Evolutionary conservation across 164 flowering plant species (phyloP).

Genomic region (Berberis thunbergii): DNA sequence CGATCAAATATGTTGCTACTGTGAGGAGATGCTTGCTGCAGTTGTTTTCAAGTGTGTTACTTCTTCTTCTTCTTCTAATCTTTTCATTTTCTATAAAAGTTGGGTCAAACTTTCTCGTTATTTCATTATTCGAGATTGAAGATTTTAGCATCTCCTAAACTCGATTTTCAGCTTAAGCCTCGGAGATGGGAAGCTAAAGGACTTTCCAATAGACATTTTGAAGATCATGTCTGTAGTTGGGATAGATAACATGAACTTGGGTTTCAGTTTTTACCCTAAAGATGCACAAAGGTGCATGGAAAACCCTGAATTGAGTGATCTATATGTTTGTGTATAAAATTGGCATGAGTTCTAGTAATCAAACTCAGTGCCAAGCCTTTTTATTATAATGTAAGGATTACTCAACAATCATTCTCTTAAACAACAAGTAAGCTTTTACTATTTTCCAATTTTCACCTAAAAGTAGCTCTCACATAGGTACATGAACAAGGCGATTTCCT

Average conservation of each 20-base stretch:
- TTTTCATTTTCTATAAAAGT: too few relatives aligned
- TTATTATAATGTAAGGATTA: background rate
- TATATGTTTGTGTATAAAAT: too few relatives aligned
- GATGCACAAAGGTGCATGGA: conserved; percentile 10
- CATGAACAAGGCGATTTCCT: conserved; percentile 36
- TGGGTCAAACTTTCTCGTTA: too few relatives aligned
- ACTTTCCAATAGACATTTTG: conserved; percentile 38
- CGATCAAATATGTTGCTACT: too few relatives aligned
- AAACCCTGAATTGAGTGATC: too few relatives aligned
- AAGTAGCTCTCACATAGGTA: conserved; percentile 19
- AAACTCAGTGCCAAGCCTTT: background rate
- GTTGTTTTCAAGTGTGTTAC: too few relatives aligned
- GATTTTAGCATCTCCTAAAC: too few relatives aligned
- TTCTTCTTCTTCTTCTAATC: too few relatives aligned
- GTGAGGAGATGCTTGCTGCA: too few relatives aligned
- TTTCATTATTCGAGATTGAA: too few relatives aligned
- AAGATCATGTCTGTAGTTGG: conserved; percentile 30
- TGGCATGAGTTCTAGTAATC: background rate
- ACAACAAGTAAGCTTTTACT: too few relatives aligned
- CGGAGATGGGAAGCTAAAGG: conserved; percentile 43
- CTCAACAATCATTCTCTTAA: background rate
- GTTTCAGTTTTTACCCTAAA: conserved; percentile 36
- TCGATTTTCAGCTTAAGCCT: too few relatives aligned
- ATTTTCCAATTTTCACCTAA: background rate
- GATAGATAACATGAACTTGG: conserved; percentile 25